Base-by-base conservation (phyloP, 768 basidiomycete genomes). In the Trametes gibbosa region DNA sequence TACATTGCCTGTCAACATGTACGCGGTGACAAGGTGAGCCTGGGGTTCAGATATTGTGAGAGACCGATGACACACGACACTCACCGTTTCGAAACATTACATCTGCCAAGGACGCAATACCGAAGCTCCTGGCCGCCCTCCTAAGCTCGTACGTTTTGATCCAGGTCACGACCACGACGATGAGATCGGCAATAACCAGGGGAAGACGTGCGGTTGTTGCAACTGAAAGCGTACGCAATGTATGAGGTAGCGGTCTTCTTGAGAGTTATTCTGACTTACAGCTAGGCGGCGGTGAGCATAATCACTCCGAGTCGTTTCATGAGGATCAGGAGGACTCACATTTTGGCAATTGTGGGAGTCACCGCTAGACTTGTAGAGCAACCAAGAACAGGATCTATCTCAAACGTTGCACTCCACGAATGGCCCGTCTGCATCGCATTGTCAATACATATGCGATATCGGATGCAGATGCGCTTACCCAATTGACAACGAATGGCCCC, bases 111-210 rank as follows among this genome's bases (percentile, higher is more conserved):
- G 37, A 39, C 7, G 13, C 16, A 8, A 39, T 39, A 4, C 37
- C 37, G 13, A 39, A 17, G 17, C 37, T 13, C 37, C 13, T 39
- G 6, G 37, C 37, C 3, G 37, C 6, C 37, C 37, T 39, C 13
- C 37, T 14, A 17, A 39, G 37, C 37, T 39, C 13, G 13, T 39
- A 39, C 6, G 37, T 39, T 14, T 13, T 39, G 6, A 39, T 17
- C 37, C 37, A 39, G 17, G 37, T 39, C 3, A 39, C 37, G 17
- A 39, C 13, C 61, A 68, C 62, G 50, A 63, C 45, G 48, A 62
- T 56, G 58, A 63, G 58, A 61, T 39, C 37, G 13, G 37, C 10
- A 39, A 39, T 14, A 39, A 39, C 3, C 13, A 39, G 37, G 16
- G 37, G 37, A 14, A 39, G 37, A 14, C 37, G 37, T 3, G 37